phyloP scores from a whole-genome alignment of 768 basidiomycete genomes.

The Tulasnella sp. region DNA sequence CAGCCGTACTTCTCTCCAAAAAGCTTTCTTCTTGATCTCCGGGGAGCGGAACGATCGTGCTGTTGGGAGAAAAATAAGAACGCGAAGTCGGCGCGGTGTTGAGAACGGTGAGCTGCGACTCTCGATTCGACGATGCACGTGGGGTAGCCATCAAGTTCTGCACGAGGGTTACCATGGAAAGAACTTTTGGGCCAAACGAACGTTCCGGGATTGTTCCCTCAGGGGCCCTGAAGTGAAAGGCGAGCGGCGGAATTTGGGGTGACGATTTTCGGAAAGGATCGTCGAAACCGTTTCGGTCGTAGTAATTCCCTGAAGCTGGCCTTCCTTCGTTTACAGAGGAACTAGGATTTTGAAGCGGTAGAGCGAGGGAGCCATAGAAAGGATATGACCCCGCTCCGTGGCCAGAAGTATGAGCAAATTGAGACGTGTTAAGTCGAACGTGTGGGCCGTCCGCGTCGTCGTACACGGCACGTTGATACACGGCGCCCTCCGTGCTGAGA shows the following conservation, averaged over 20 bases:
- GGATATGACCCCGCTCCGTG: not conserved
- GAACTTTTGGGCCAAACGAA: not conserved
- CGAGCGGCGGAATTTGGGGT: not conserved
- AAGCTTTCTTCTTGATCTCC: not conserved
- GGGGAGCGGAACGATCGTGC: not conserved
- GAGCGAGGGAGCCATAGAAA: not conserved
- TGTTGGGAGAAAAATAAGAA: not conserved
- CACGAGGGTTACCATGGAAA: not conserved
- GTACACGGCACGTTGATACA: not conserved
- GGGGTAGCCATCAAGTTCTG: not conserved
- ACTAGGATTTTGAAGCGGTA: not conserved
- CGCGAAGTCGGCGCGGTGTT: not conserved
- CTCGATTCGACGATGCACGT: not conserved
- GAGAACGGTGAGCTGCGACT: not conserved
- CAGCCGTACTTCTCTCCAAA: not conserved
- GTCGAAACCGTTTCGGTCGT: not conserved
- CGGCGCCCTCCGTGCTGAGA: not conserved
- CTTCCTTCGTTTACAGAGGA: not conserved
- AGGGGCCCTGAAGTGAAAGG: not conserved
- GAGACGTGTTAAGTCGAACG: not conserved
- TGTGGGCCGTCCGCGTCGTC: not conserved
- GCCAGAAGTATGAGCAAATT: not conserved
- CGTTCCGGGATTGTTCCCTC: not conserved
- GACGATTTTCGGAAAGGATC: not conserved
- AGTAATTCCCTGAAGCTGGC: not conserved